Conservation (phyloP, 2,329 filamentous ascomycete species). For the Xylariaceae sp. region DNA sequence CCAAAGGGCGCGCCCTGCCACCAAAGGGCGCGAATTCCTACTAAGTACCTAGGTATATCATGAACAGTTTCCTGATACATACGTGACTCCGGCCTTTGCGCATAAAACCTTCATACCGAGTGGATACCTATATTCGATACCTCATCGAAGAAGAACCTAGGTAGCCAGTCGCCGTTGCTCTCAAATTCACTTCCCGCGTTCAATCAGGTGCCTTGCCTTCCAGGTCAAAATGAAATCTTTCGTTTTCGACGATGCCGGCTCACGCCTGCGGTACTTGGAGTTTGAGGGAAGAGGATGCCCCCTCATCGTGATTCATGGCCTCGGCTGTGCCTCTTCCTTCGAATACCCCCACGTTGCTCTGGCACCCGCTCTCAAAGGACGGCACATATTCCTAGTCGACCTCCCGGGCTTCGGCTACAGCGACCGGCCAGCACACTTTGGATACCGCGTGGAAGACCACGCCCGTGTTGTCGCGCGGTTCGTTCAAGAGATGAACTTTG, state of each 20-base stretch:
- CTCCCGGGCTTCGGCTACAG: conserved; percentile 1
- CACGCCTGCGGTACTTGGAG: not conserved
- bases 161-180: too few species aligned
- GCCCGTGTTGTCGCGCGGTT: not conserved
- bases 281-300: not conserved
- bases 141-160: too few species aligned
- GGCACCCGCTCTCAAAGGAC: not conserved
- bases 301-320: conserved; percentile 1
- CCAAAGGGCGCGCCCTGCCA: too few species aligned
- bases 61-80: too few species aligned
- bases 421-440: conserved; percentile 1
- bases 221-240: conserved; percentile 2
- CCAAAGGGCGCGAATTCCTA: too few species aligned
- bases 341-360: conserved; percentile 1
- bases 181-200: too few species aligned
- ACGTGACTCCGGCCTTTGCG: too few species aligned
- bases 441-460: not conserved
- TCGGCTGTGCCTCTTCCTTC: not conserved
- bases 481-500: not conserved
- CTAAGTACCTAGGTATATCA: too few species aligned
- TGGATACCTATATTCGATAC: too few species aligned
- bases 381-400: not conserved
- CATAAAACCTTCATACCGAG: too few species aligned
- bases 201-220: too few species aligned
- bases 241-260: not conserved